Evolutionary conservation across 345 rosid genomes (phyloP).

Genomic region (Aurinia saxatilis): DNA sequence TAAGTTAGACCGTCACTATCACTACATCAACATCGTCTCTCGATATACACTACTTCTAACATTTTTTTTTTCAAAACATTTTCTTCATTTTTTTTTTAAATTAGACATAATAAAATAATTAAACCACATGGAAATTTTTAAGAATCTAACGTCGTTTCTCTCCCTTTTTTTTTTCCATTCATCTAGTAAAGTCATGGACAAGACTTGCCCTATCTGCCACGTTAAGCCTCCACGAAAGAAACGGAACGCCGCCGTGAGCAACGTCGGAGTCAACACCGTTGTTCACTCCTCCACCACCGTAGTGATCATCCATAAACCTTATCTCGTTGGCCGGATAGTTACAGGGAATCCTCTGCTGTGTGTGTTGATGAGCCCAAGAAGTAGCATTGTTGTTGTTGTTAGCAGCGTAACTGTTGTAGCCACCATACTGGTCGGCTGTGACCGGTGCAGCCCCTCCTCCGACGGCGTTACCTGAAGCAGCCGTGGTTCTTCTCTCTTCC

Average conservation of each 20-base stretch:
- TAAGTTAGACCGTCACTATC: slow-evolving; percentile 34
- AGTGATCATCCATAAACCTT: slow-evolving; percentile 65
- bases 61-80: not conserved
- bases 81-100: not conserved
- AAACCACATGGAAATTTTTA: slow-evolving; percentile 19
- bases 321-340: slow-evolving; percentile 49
- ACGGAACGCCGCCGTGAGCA: slow-evolving; percentile 50
- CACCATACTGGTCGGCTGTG: slow-evolving; percentile 30
- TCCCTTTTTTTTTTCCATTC: slow-evolving; percentile 12
- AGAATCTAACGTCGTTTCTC: slow-evolving; percentile 14
- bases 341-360: slow-evolving; percentile 49
- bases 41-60: slow-evolving; percentile 23
- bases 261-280: slow-evolving; percentile 47
- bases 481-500: slow-evolving; percentile 81
- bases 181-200: slow-evolving; percentile 87
- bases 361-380: slow-evolving; percentile 38
- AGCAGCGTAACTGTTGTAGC: slow-evolving; percentile 17
- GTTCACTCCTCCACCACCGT: slow-evolving; percentile 14
- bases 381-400: slow-evolving; percentile 8
- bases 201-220: slow-evolving; percentile 87
- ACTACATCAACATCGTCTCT: slow-evolving; percentile 28
- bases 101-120: slow-evolving; percentile 18
- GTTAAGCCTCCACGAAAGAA: slow-evolving; percentile 94
- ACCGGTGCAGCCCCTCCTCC: slow-evolving; percentile 21
- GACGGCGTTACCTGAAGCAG: slow-evolving; percentile 34